Evolutionary conservation across 768 basidiomycete genomes (phyloP), one percentile per base, ranked within the genome.

Genomic region (Pluteus cervinus): DNA sequence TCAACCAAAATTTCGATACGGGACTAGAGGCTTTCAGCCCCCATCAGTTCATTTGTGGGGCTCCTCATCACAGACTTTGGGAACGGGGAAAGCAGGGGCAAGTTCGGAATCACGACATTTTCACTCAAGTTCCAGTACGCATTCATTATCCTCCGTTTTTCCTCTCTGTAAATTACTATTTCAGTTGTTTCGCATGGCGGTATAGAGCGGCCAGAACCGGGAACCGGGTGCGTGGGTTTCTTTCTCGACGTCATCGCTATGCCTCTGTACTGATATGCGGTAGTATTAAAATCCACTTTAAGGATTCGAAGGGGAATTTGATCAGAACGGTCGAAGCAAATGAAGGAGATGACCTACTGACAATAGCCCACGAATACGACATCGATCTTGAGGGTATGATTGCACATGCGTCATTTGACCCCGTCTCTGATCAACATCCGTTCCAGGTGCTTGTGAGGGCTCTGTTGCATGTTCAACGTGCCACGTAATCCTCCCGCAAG

Each of bases 391-490:
- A 98, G 70, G 93, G 93, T 89, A 46, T 43, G 72, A 55, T 23
- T 24, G 36, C 25, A 23, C 12, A n/a, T 18, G 26, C n/a, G 24
- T 31, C 31, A 32, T 30, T 28, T 21, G 25, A n/a, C n/a, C 33
- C 5, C 8, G 15, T 29, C 20, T n/a, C 21, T 22, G 8, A 18
- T 24, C 16, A 18, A 28, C 6, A 33, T 16, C 11, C 25, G 40
- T 21, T 39, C 16, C 50, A 96, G 92, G 93, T 40, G 94, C 94
- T 18, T 99, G 96, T 59, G 94, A 98, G 66, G 86, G 90, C 26
- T 94, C 91, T 1, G 76, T 96, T 33, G 94, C 94, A 11, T 99
- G 94, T 55, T 97, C 94, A 10, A 99, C 94, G 15, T 99, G 94
- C 57, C 94, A 99, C 57, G 77, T 98, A 39, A 89, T 99, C 41